A percentile compares a stretch with the other conserved stretches of the same genome.
Evolutionary conservation across 352 stramenopile genomes (phyloP).

Genomic region (Pilasporangium apinafurcum): DNA sequence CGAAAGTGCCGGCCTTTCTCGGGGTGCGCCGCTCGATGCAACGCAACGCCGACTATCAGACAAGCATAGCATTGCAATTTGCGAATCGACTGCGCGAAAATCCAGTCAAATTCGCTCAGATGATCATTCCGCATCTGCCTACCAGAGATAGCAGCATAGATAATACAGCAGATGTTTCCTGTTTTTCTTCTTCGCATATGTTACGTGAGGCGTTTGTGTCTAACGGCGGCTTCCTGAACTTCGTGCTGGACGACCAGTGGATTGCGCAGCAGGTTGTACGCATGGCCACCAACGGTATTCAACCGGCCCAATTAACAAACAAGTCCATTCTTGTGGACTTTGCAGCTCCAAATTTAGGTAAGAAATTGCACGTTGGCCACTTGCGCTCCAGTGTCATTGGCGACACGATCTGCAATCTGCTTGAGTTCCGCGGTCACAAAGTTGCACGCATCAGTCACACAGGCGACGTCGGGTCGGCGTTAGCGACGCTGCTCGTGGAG

Average conservation of each 20-base stretch:
- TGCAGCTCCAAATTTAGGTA: conserved; percentile 77
- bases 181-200: conserved; percentile 5
- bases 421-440: conserved; percentile 73
- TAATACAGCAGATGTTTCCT: too few relatives aligned
- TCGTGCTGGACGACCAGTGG: conserved; percentile 65
- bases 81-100: conserved; percentile 33
- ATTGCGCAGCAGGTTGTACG: conserved; percentile 46
- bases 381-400: conserved; percentile 75
- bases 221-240: conserved; percentile 72
- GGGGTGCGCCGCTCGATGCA: conserved; percentile 66
- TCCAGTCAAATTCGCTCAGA: conserved; percentile 31
- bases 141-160: background rate
- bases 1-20: conserved; percentile 26
- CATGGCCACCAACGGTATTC: conserved; percentile 71
- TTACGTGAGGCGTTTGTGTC: conserved; percentile 49
- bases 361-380: conserved; percentile 82
- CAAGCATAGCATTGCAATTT: conserved; percentile 52
- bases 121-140: conserved; percentile 16
- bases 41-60: conserved; percentile 69
- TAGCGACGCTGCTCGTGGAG: conserved; percentile 72
- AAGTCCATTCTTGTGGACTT: conserved; percentile 73
- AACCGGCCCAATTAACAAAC: too few relatives aligned
- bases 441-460: conserved; percentile 74
- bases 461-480: conserved; percentile 67
- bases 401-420: conserved; percentile 73